These are phyloP conservation scores for Camellia lanceoleosa DNA, from an alignment of 148 eudicot genomes.

Conservation along the genomic window DNA sequence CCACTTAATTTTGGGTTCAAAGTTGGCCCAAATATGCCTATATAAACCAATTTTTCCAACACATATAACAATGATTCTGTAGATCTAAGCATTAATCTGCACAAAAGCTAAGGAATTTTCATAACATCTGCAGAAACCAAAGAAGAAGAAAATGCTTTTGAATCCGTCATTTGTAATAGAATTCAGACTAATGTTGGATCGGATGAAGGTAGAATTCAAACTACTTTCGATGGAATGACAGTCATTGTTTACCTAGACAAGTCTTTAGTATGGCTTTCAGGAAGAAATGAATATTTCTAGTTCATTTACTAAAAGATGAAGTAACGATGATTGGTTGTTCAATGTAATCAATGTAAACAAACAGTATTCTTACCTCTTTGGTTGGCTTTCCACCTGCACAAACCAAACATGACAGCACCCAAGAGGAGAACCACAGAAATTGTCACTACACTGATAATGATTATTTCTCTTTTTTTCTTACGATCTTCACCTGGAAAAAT, in stretches of 20 bases:
- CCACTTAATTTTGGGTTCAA: too few relatives aligned
- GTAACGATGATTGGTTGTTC: neutral
- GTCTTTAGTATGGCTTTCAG: too few relatives aligned
- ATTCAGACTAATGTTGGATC: too few relatives aligned
- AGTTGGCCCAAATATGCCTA: too few relatives aligned
- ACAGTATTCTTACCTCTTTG: constrained; percentile 6
- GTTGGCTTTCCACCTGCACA: neutral
- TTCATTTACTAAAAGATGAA: too few relatives aligned
- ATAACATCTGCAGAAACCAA: neutral
- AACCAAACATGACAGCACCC: neutral
- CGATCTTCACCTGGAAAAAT: constrained; percentile 5
- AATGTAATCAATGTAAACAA: neutral
- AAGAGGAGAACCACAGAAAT: constrained; percentile 9
- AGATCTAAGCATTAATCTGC: neutral
- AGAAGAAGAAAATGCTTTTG: neutral
- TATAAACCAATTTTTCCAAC: too few relatives aligned
- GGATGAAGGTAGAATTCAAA: too few relatives aligned
- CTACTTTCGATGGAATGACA: too few relatives aligned
- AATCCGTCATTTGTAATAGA: too few relatives aligned
- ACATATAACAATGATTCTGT: neutral
- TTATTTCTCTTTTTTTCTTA: neutral
- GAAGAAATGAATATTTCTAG: too few relatives aligned
- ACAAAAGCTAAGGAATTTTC: neutral
- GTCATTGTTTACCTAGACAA: too few relatives aligned
- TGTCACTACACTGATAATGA: constrained; percentile 10